Evolutionary conservation across 495 filamentous ascomycete genomes (phyloP), one percentile per base, ranked within the genome.

Genomic region (Aspergillus haitiensis): DNA sequence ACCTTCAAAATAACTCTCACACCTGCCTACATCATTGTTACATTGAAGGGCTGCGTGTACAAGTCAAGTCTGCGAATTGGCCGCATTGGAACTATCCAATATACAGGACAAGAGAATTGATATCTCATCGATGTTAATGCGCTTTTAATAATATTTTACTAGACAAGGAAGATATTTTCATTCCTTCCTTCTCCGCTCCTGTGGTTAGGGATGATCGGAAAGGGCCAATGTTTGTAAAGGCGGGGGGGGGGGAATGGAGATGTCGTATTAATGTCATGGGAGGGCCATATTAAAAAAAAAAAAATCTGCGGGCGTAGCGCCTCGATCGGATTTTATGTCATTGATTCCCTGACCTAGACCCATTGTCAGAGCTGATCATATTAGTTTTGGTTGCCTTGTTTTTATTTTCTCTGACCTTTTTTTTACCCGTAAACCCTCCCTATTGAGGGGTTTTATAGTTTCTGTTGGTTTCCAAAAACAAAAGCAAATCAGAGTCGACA

Each of bases 261-360:
- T 27, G 36, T 42, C 55, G 56, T 58, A 52, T 58, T 56, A 56
- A 58, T 44, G 36, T 7, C 56, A 52, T 58, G 48, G 56, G 37
- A 52, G 48, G 48, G 56, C 56, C 56, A 58, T 58, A 40, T 42
- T 56, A 27, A 47, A 36, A 10, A 56, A 37, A 52, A 18, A 52
- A 58, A 51, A 52, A 32, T 58, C 56, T 58, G 56, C 56, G 51
- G 54, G 47, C 51, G 56, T 49, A 53, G 57, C 57, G 40, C 50
- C 39, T 53, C 49, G 57, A 59, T 59, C 50, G 11, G 15, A 53
- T 36, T 58, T 27, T 50, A 56, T 50, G 36, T 57, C 55, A 62
- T 52, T 31, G 31, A 36, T 45, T 48, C 15, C 7, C 16, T 32
- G 59, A 52, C 34, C 44, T 39, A 15, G 49, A n/a, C 21, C 21